phyloP scores from a whole-genome alignment of 257 asterid species.

The Gynochthodes officinalis region DNA sequence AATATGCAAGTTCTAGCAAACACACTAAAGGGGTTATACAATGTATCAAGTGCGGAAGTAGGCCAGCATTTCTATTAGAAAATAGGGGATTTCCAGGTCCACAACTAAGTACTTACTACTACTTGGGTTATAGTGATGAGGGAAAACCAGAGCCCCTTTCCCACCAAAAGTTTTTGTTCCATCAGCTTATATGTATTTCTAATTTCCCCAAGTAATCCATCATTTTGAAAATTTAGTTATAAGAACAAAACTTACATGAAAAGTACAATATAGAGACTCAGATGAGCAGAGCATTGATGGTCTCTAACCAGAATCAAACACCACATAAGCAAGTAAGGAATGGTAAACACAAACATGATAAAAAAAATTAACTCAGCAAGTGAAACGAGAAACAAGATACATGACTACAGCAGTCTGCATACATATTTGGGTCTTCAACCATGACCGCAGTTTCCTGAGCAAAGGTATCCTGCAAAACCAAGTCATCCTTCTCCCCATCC shows the following conservation, averaged over 20 bases:
- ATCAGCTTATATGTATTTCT: background rate
- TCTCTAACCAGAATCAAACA: background rate
- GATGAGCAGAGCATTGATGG: background rate
- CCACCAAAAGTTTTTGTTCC: background rate
- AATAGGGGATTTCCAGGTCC: too few relatives aligned
- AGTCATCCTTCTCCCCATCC: conserved; percentile 85
- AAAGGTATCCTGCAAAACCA: conserved; percentile 96
- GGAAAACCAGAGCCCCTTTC: too few relatives aligned
- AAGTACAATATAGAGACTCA: background rate
- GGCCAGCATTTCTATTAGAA: too few relatives aligned
- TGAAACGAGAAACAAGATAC: background rate
- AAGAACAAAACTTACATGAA: background rate
- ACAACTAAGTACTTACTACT: too few relatives aligned
- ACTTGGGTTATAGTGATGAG: too few relatives aligned
- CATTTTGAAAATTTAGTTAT: background rate
- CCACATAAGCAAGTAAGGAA: too few relatives aligned
- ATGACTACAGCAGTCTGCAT: conserved; percentile 11
- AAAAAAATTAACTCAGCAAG: background rate
- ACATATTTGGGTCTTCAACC: conserved; percentile 98
- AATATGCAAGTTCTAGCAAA: too few relatives aligned
- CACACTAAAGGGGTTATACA: too few relatives aligned
- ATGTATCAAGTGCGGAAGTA: too few relatives aligned
- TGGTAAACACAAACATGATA: background rate
- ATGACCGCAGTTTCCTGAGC: conserved; percentile 98
- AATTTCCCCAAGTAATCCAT: background rate